These are phyloP conservation scores for Annulohypoxylon nitens DNA, from an alignment of 495 filamentous ascomycete genomes.

Conservation along the genomic window DNA sequence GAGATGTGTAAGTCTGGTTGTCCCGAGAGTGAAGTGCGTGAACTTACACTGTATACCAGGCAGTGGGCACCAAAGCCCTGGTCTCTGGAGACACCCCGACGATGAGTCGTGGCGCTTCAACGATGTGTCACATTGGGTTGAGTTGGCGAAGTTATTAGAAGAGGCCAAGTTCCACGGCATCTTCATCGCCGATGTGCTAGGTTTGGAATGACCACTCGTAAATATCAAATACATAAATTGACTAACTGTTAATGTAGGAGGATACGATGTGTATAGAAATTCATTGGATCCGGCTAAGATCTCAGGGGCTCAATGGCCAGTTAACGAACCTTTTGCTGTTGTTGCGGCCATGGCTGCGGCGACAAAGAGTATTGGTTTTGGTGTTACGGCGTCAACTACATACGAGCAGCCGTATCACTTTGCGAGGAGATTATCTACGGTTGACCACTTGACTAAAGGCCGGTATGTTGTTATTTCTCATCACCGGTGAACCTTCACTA, in stretches of 20 bases:
- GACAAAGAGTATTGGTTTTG: conserved; percentile 73
- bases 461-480: conserved; percentile 51
- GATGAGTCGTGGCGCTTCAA: conserved; percentile 68
- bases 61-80: conserved; percentile 73
- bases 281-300: conserved; percentile 69
- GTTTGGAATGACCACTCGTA: conserved; percentile 30
- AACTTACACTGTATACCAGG: conserved; percentile 49
- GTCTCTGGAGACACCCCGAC: conserved; percentile 70
- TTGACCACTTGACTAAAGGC: conserved; percentile 77
- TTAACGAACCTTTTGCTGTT: conserved; percentile 64
- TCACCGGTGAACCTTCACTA: conserved; percentile 12
- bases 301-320: conserved; percentile 76
- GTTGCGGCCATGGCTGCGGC: conserved; percentile 63
- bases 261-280: conserved; percentile 75
- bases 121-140: conserved; percentile 67
- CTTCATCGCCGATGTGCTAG: conserved; percentile 70
- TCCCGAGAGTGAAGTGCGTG: neutral
- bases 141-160: conserved; percentile 69
- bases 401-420: conserved; percentile 80
- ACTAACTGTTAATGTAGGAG: conserved; percentile 47
- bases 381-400: conserved; percentile 74
- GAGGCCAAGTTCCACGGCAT: conserved; percentile 72
- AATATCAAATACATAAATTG: neutral
- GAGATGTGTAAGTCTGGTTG: conserved; percentile 60
- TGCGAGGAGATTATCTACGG: conserved; percentile 71